Base-by-base conservation (phyloP, 345 rosid genomes). In the Murraya koenigii region DNA sequence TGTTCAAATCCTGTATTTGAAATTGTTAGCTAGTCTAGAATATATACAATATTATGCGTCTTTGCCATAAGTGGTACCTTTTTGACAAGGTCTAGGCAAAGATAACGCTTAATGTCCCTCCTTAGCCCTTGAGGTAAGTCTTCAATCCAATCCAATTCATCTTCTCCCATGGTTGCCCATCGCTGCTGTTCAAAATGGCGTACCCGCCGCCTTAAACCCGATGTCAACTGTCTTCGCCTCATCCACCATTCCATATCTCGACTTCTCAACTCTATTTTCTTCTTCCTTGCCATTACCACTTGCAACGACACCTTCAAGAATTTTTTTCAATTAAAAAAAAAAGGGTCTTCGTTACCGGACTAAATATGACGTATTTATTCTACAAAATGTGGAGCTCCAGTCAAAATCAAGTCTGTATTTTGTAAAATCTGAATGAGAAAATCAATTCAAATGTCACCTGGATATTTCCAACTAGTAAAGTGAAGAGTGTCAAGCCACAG, bases 191-290 rank as follows among this genome's bases (percentile, higher is more conserved):
- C 97, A 32, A 80, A 95, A 78, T 87, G 93, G 56, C 95, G 91
- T 13, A 95, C 97, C 83, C 98, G 83, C 58, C 84, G 87, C 76
- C 97, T 86, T 79, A 93, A 78, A 68, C 83, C 79, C 32, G 94
- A 90, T 11, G 99, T 97, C 69, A 95, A 77, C 84, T 95, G 99
- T 80, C 99, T 85, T 66, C 98, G 79, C 75, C 84, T 87, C 99
- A 93, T 93, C 99, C 98, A 95, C 98, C 98, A 90, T 72, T 92
- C 97, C 84, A 95, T 82, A 64, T 95, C 97, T 35, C 94, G 77
- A 75, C 90, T 84, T 33, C 94, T 87, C 79, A 95, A 78, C 84
- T 95, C 97, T 92, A 93, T 83, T 77, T 92, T 92, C 76, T 76
- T 85, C 88, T 89, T 91, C 85, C 86, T 93, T 0, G 94, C 94